These are phyloP conservation scores for Trichoderma sp. DNA, from an alignment of 2,329 filamentous ascomycete species.

Conservation along the genomic window DNA sequence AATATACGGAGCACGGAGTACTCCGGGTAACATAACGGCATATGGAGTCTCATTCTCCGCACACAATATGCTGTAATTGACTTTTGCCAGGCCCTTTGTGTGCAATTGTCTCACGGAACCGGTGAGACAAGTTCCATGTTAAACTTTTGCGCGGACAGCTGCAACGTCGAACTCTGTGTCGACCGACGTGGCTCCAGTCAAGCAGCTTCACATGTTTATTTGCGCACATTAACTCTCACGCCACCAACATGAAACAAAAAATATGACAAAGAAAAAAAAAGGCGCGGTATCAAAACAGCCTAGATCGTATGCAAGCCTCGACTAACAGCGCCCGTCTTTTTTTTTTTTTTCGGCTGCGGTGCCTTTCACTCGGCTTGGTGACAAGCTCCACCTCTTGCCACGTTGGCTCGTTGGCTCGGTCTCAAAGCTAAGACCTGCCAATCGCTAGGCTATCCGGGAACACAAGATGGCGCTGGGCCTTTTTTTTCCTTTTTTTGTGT, in stretches of 20 bases:
- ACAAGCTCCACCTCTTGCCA: conserved; percentile 2
- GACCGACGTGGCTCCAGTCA: conserved; percentile 9
- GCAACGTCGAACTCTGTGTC: background rate
- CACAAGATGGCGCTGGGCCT: background rate
- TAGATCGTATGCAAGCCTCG: background rate
- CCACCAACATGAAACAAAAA: background rate
- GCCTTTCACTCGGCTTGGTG: background rate
- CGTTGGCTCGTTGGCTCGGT: background rate
- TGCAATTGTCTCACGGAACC: background rate
- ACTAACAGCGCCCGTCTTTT: background rate
- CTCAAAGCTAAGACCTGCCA: background rate
- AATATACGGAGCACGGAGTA: background rate
- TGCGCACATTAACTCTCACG: conserved; percentile 1
- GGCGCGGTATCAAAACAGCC: background rate
- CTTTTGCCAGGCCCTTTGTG: background rate
- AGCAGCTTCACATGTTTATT: background rate
- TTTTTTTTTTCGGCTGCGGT: background rate
- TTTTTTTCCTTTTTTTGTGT: background rate
- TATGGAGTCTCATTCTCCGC: background rate
- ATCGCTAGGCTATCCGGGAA: background rate
- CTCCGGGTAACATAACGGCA: background rate
- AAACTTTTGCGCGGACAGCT: background rate
- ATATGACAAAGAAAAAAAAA: background rate
- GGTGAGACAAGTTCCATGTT: background rate
- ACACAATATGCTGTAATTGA: background rate